Evolutionary conservation across 2,329 filamentous ascomycete species (phyloP), one percentile per base, ranked within the genome.

Genomic region (Geosmithia flava): DNA sequence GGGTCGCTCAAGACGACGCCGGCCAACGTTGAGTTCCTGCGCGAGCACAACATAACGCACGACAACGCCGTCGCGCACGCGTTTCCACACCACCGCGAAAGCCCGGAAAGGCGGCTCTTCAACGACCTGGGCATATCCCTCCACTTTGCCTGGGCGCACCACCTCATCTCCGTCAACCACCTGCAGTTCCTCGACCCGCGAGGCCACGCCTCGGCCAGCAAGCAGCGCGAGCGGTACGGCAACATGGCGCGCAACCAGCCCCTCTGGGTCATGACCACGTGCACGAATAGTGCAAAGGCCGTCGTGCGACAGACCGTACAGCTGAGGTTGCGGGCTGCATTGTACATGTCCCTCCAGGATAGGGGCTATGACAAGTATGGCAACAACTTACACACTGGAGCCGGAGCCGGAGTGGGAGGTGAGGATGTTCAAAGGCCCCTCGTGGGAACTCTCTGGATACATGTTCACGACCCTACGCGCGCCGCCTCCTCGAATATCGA

Each of bases 91-190:
- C 17, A 50, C 48, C n/a, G 48, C 53, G 20, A 44, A 47, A 7
- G 40, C 48, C 13, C 51, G 44, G 6, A 37, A 20, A 46, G 47
- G 27, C 23, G 19, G 29, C 20, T 40, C 16, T 29, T 44, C n/a
- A 43, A 6, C 3, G 42, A 52, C 7, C 62, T 59, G 46, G 47
- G 51, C 29, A 53, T 58, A 46, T 52, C 47, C 2, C 40, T 65
- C 7, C 53, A 53, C 17, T 62, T 59, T 46, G 58, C 54, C 19
- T 3, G 11, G 6, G 49, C 56, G 10, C 47, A 49, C 51, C 47
- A 49, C 51, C 52, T 63, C 48, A 52, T 68, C 44, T 56, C 62
- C 29, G 59, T 60, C 3, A 58, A 59, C 49, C 57, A 68, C 47
- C 52, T 63, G 15, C 53, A 53, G 6, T 64, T 57, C 48, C 56